Conservation (phyloP, 179 eudicot genomes). For the Nepenthes alata region DNA sequence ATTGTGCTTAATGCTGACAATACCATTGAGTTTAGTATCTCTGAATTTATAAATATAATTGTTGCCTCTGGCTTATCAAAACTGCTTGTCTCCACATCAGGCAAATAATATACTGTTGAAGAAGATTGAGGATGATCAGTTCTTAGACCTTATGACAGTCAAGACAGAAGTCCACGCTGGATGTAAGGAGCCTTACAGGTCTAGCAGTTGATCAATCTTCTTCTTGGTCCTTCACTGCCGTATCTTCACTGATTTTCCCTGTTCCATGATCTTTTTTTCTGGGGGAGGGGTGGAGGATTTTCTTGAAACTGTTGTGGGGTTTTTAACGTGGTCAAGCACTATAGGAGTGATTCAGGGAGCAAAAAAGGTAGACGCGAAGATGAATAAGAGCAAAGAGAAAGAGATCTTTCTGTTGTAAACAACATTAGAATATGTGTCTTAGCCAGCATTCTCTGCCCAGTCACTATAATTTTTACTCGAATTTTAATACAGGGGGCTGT, state of each 20-base stretch:
- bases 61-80: constrained; percentile 7
- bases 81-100: constrained; percentile 23
- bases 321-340: too few relatives aligned
- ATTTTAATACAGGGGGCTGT: too few relatives aligned
- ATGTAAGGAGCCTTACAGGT: constrained; percentile 98
- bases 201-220: constrained; percentile 8
- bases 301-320: too few relatives aligned
- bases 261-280: neutral
- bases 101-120: constrained; percentile 77
- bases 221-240: neutral
- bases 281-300: too few relatives aligned
- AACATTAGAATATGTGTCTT: too few relatives aligned
- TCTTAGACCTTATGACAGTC: constrained; percentile 66
- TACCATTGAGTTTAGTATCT: too few relatives aligned
- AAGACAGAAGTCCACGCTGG: constrained; percentile 64
- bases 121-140: constrained; percentile 83
- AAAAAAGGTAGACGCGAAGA: too few relatives aligned
- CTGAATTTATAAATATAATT: neutral
- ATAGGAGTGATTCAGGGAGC: too few relatives aligned
- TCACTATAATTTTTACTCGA: too few relatives aligned
- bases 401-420: too few relatives aligned
- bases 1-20: neutral
- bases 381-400: too few relatives aligned
- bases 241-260: neutral
- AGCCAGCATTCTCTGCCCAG: too few relatives aligned